Conservation (phyloP, 139 green algal genomes). For the Picochlorum sp. region DNA sequence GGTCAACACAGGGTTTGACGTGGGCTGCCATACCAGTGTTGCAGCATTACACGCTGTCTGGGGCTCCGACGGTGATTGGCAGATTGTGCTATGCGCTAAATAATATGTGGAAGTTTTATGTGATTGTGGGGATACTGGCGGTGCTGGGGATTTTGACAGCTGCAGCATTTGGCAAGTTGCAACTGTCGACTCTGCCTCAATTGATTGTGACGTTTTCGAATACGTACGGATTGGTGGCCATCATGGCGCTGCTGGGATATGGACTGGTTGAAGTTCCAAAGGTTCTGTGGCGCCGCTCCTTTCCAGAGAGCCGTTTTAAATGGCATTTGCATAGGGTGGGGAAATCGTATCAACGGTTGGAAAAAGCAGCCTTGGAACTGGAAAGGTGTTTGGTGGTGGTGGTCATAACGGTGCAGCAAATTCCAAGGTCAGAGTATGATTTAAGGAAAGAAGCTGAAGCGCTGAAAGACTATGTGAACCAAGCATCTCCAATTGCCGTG, state of each 20-base stretch:
- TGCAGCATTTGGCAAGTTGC: conserved; percentile 33
- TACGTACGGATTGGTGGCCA: conserved; percentile 71
- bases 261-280: conserved; percentile 80
- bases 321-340: conserved; percentile 31
- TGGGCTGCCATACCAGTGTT: conserved; percentile 82
- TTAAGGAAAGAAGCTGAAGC: conserved; percentile 64
- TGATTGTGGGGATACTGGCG: conserved; percentile 43
- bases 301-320: conserved; percentile 29
- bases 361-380: conserved; percentile 32
- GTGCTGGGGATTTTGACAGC: conserved; percentile 38
- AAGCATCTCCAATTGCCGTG: conserved; percentile 7
- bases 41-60: conserved; percentile 74
- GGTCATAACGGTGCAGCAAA: conserved; percentile 39
- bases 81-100: conserved; percentile 42
- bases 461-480: conserved; percentile 8
- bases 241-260: conserved; percentile 75
- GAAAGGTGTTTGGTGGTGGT: conserved; percentile 27
- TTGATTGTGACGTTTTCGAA: conserved; percentile 75
- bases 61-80: conserved; percentile 63
- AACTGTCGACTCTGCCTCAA: conserved; percentile 28
- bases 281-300: conserved; percentile 54
- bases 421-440: conserved; percentile 52
- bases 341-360: conserved; percentile 30
- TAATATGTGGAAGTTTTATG: conserved; percentile 65
- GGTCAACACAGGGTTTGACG: conserved; percentile 67